phyloP scores from a whole-genome alignment of 179 eudicot genomes.

The Beta lomatogona region DNA sequence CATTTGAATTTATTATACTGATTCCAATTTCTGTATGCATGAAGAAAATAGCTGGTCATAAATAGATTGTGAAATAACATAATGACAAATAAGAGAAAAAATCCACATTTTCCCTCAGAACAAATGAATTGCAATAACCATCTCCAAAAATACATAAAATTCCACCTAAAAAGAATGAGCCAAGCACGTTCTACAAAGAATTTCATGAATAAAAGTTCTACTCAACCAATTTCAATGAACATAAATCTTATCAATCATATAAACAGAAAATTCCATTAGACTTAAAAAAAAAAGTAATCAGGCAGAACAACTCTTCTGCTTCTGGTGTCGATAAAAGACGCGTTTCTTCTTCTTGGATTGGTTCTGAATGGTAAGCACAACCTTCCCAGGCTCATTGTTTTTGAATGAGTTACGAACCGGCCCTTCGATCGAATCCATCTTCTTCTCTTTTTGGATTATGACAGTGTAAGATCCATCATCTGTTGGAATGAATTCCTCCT shows the following conservation, averaged over 20 bases:
- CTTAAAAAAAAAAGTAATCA: neutral
- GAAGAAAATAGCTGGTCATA: neutral
- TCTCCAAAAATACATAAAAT: conserved; percentile 22
- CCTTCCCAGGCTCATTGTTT: conserved; percentile 39
- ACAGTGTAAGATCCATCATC: conserved; percentile 43
- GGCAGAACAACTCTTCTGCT: conserved; percentile 19
- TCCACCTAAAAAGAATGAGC: conserved; percentile 22
- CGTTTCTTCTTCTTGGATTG: conserved; percentile 39
- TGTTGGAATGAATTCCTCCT: conserved; percentile 41
- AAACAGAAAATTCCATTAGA: neutral
- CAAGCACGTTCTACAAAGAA: conserved; percentile 23
- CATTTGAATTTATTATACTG: too few species aligned
- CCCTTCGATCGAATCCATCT: conserved; percentile 26
- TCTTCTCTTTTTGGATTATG: conserved; percentile 40
- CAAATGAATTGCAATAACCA: conserved; percentile 4
- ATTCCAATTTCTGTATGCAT: too few species aligned
- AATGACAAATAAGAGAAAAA: neutral
- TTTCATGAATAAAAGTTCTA: neutral
- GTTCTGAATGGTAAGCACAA: conserved; percentile 36
- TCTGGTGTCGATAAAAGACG: conserved; percentile 32
- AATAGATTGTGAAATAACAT: neutral
- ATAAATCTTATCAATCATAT: neutral
- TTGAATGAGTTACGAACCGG: conserved; percentile 37
- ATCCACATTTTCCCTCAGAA: conserved; percentile 7
- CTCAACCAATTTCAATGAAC: conserved; percentile 6